Evolutionary conservation across 768 basidiomycete species (phyloP).

Genomic region (Tremella mesenterica): DNA sequence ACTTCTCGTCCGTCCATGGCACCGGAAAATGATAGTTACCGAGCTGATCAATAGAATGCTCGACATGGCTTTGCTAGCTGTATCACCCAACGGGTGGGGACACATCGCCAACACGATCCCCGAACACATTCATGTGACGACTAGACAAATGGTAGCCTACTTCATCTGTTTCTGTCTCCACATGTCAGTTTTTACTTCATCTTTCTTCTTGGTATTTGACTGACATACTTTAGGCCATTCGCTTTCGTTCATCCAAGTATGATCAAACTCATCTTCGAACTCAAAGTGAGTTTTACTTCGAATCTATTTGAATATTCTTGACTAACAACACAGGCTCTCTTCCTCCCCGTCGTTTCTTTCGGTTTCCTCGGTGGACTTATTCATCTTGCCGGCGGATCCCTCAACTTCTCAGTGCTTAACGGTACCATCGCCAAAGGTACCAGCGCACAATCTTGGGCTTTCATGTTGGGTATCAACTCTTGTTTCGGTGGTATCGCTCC

Average conservation of each 20-base stretch:
- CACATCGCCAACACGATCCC: slow-evolving; percentile 59
- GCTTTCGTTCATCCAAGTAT: slow-evolving; percentile 5
- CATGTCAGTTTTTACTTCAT: no score
- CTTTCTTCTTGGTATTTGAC: no score
- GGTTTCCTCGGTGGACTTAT: slow-evolving; percentile 9
- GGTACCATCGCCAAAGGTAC: slow-evolving; percentile 1
- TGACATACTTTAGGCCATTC: no score
- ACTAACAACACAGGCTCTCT: background rate
- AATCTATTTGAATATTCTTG: background rate
- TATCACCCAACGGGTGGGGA: background rate
- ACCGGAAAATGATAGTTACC: no score
- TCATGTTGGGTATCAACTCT: background rate
- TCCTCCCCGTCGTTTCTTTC: slow-evolving; percentile 1
- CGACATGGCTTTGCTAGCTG: background rate
- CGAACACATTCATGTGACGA: slow-evolving; percentile 56
- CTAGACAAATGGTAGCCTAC: slow-evolving; percentile 21
- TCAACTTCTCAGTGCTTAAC: slow-evolving; percentile 4
- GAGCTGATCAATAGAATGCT: background rate
- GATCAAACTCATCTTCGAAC: slow-evolving; percentile 4
- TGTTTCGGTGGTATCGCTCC: slow-evolving; percentile 2
- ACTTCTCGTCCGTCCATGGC: no score
- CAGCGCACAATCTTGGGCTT: background rate
- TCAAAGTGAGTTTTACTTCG: background rate
- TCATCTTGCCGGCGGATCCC: slow-evolving; percentile 6
- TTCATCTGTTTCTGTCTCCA: slow-evolving; percentile 5